Conservation (phyloP, 2,329 filamentous ascomycete species). For the Aspergillus tanneri region DNA sequence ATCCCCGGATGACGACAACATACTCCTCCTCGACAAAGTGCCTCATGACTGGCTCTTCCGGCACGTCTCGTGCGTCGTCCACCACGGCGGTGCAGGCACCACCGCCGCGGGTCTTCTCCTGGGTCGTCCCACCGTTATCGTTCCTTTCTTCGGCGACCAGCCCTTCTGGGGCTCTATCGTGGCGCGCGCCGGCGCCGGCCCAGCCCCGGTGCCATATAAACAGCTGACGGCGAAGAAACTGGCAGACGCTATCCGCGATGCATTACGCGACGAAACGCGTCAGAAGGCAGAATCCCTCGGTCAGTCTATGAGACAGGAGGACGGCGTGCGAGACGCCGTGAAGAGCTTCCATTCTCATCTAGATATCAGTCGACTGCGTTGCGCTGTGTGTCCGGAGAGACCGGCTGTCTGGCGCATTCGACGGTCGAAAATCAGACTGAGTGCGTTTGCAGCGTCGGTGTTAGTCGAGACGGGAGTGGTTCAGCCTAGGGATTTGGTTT, state of each 20-base stretch:
- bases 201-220: conserved; percentile 67
- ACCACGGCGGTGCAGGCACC: conserved; percentile 85
- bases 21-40: conserved; percentile 81
- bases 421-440: conserved; percentile 65
- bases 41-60: conserved; percentile 90
- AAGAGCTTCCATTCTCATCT: conserved; percentile 71
- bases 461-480: conserved; percentile 65
- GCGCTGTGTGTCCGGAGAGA: conserved; percentile 65
- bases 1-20: conserved; percentile 68
- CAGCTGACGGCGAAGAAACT: conserved; percentile 65
- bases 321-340: conserved; percentile 62
- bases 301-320: conserved; percentile 64
- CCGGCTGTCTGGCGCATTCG: conserved; percentile 74
- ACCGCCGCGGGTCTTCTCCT: conserved; percentile 81
- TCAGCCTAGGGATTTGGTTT: conserved; percentile 68
- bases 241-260: conserved; percentile 62
- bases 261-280: conserved; percentile 60
- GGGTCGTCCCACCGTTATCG: conserved; percentile 75
- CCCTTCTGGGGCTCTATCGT: conserved; percentile 82
- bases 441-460: conserved; percentile 69
- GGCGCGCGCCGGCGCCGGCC: conserved; percentile 68
- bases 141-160: conserved; percentile 86
- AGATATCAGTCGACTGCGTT: conserved; percentile 65
- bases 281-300: conserved; percentile 60
- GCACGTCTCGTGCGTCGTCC: conserved; percentile 76